These are phyloP conservation scores for Aaosphaeria arxii DNA, from an alignment of 2,329 filamentous ascomycete species.

Conservation along the genomic window DNA sequence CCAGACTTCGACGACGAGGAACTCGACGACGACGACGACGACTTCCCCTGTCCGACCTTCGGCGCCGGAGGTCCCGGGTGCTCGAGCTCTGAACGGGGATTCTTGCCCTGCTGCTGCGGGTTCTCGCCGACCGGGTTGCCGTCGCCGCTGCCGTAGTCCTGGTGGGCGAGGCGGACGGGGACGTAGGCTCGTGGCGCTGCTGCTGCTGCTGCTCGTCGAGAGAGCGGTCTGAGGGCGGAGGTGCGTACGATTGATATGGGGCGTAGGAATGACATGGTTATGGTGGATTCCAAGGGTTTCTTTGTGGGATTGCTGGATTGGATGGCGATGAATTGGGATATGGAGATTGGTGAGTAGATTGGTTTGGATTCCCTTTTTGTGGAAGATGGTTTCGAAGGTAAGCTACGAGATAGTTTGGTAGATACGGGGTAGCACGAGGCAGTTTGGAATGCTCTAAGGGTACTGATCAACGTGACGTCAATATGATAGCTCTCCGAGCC, in stretches of 20 bases:
- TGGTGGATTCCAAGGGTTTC: neutral
- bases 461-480: too few species aligned
- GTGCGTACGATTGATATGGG: conserved; percentile 23
- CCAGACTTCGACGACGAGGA: conserved; percentile 4
- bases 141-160: conserved; percentile 43
- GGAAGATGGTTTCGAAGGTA: too few species aligned
- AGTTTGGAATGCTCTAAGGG: too few species aligned
- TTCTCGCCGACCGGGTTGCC: conserved; percentile 44
- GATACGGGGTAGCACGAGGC: too few species aligned
- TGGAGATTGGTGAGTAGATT: too few species aligned
- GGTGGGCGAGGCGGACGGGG: conserved; percentile 33
- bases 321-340: too few species aligned
- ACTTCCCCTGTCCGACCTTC: conserved; percentile 36
- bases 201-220: conserved; percentile 16
- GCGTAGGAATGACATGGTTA: conserved; percentile 31
- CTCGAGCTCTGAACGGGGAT: conserved; percentile 39
- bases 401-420: too few species aligned
- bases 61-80: conserved; percentile 46
- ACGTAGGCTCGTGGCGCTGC: conserved; percentile 23
- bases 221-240: conserved; percentile 7
- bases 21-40: conserved; percentile 15
- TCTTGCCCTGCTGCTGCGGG: conserved; percentile 42
- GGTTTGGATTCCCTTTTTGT: too few species aligned
- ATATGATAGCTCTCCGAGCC: too few species aligned
- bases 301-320: neutral